Evolutionary conservation across 2,329 filamentous ascomycete genomes (phyloP), one percentile per base, ranked within the genome.

Genomic region (Alternaria dauci): DNA sequence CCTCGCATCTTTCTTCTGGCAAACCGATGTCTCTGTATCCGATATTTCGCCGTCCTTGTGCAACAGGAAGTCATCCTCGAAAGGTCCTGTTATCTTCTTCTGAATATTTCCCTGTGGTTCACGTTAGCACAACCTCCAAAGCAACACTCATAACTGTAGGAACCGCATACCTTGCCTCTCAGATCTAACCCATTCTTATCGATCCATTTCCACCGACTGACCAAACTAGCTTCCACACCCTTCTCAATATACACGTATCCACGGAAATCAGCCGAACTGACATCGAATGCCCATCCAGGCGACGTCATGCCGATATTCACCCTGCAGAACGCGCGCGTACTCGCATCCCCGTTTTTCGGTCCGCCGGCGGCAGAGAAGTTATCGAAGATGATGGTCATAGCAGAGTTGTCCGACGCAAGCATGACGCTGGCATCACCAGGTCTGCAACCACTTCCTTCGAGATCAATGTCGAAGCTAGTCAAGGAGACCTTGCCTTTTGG

Each of bases 161-260:
- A 20, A 39, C 25, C 11, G n/a, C 65, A 20, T 59, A 73, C 72
- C 64, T 73, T 74, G 30, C 71, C 70, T 32, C 67, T 63, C 48
- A 72, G 41, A 59, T 73, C 72, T 2, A 53, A 34, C 1, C 67
- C 69, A 38, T 55, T 67, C 6, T 25, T 62, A 59, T 72, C 67
- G 25, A 71, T 65, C 70, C 71, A 74, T 50, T 74, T 73, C 72
- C 72, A 74, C 18, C 71, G 43, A 53, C 66, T 71, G 11, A 72
- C 70, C 25, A 74, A 55, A 50, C 70, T 73, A 36, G 62, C 62
- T 9, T 41, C 18, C n/a, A 64, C 62, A 0, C 59, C 69, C 43
- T 63, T 62, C 16, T 60, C 63, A 5, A 73, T 23, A 18, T 65
- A 66, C 18, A 73, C 63, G 48, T 70, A 72, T 3, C 69, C 67